phyloP scores from a whole-genome alignment of 495 filamentous ascomycete genomes.

The Penicillium diatomitis region DNA sequence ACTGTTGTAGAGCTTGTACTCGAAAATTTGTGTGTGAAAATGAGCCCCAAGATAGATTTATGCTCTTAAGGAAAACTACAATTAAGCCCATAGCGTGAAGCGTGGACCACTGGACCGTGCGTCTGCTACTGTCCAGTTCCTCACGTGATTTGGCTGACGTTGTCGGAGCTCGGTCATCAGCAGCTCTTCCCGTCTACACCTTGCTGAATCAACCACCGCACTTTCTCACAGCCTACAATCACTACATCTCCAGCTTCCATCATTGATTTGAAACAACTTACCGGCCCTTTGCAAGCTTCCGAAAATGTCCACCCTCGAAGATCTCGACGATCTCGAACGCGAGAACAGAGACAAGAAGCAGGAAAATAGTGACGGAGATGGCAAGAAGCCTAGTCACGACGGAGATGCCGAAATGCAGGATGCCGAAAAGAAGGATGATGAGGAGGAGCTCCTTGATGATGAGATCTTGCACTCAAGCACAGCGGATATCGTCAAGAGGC shows the following conservation, averaged over 20 bases:
- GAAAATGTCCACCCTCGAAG: conserved; percentile 77
- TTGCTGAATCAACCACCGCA: conserved; percentile 7
- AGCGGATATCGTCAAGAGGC: conserved; percentile 79
- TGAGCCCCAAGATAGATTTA: too few relatives aligned
- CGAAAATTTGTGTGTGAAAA: too few relatives aligned
- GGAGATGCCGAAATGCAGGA: conserved; percentile 85
- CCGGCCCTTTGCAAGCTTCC: conserved; percentile 4
- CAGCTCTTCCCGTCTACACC: conserved; percentile 22
- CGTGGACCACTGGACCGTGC: too few relatives aligned
- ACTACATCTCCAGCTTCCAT: neutral
- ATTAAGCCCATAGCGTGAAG: neutral
- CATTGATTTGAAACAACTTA: conserved; percentile 2
- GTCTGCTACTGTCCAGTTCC: conserved; percentile 13
- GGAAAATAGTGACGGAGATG: conserved; percentile 46
- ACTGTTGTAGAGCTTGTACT: too few relatives aligned
- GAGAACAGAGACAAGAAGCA: conserved; percentile 70
- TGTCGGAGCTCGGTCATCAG: conserved; percentile 32
- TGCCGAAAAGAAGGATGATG: conserved; percentile 59
- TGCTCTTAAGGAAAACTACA: neutral
- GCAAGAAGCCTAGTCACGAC: conserved; percentile 50
- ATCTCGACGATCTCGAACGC: conserved; percentile 70
- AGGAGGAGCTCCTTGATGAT: conserved; percentile 75
- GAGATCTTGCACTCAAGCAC: conserved; percentile 88
- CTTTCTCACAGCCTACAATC: conserved; percentile 6
- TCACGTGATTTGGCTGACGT: conserved; percentile 40